These are phyloP conservation scores for Aspergillus fumigatus DNA, from an alignment of 2,329 filamentous ascomycete genomes.

Conservation along the genomic window DNA sequence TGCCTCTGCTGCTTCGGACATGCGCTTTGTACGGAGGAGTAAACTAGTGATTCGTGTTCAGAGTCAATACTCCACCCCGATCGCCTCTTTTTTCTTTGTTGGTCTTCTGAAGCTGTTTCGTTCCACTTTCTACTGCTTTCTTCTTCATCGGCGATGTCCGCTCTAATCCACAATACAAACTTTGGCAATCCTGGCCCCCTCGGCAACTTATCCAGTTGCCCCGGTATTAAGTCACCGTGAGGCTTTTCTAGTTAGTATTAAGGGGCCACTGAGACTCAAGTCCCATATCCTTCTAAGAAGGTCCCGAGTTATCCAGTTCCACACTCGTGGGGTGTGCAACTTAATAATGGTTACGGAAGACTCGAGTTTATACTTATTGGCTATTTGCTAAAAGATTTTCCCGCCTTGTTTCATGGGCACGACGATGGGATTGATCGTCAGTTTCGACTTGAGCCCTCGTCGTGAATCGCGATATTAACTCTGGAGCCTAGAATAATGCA, in stretches of 20 bases:
- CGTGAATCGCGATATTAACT: background rate
- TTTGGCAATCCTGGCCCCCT: background rate
- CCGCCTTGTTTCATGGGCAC: background rate
- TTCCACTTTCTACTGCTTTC: background rate
- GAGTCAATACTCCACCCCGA: background rate
- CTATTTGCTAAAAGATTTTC: background rate
- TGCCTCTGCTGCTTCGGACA: background rate
- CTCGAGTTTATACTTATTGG: too few species aligned
- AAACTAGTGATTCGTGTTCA: background rate
- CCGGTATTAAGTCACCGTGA: background rate
- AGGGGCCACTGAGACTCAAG: background rate
- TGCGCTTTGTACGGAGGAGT: too few species aligned
- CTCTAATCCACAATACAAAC: background rate
- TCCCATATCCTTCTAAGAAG: background rate
- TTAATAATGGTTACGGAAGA: background rate
- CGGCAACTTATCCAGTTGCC: background rate
- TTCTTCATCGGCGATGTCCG: slow-evolving; percentile 18
- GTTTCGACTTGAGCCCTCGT: background rate
- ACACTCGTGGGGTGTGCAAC: background rate
- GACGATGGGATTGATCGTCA: background rate
- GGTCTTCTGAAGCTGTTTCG: background rate
- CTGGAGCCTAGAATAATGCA: background rate
- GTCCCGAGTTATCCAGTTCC: background rate
- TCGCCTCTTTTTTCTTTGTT: background rate
- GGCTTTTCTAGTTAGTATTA: background rate